Percentiles rank a stretch among this genome's conserved stretches.
phyloP scores from a whole-genome alignment of 176 grass and related monocot genomes.

The Hordeum marinum region DNA sequence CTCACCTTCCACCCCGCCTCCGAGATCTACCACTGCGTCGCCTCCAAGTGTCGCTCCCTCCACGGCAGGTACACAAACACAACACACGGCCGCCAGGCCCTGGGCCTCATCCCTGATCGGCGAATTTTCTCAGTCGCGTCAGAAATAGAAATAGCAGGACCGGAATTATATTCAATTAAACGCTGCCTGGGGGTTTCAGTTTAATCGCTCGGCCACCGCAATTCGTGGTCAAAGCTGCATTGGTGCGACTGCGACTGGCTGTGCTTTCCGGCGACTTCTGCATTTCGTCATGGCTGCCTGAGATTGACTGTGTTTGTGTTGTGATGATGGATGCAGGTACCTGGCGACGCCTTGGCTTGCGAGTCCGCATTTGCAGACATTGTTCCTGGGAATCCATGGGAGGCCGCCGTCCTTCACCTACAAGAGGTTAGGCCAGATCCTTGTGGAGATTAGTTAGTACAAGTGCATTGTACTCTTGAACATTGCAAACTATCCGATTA shows the following conservation, averaged over 20 bases:
- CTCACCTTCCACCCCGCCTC: constrained; percentile 81
- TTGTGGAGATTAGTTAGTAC: not conserved
- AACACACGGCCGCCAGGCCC: not conserved
- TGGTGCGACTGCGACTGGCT: not conserved
- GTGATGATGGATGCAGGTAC: constrained; percentile 44
- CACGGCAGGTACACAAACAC: constrained; percentile 59
- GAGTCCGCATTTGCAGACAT: constrained; percentile 90
- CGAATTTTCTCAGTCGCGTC: not conserved
- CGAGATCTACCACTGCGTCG: constrained; percentile 80
- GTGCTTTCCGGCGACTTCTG: not conserved
- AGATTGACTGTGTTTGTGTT: constrained; percentile 4
- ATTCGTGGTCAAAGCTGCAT: not conserved
- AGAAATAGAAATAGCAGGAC: not conserved
- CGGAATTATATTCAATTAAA: not conserved
- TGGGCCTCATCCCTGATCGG: not conserved
- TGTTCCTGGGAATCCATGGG: constrained; percentile 75
- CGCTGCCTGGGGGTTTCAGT: too few relatives aligned
- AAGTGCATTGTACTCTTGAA: not conserved
- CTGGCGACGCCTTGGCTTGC: constrained; percentile 85
- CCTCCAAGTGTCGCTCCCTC: constrained; percentile 66
- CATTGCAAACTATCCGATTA: not conserved
- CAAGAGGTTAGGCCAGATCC: constrained; percentile 52
- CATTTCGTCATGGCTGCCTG: not conserved
- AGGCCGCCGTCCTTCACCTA: constrained; percentile 66
- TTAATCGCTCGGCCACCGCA: not conserved